phyloP scores from a whole-genome alignment of 139 green algal species.

The Micromonas commoda region DNA sequence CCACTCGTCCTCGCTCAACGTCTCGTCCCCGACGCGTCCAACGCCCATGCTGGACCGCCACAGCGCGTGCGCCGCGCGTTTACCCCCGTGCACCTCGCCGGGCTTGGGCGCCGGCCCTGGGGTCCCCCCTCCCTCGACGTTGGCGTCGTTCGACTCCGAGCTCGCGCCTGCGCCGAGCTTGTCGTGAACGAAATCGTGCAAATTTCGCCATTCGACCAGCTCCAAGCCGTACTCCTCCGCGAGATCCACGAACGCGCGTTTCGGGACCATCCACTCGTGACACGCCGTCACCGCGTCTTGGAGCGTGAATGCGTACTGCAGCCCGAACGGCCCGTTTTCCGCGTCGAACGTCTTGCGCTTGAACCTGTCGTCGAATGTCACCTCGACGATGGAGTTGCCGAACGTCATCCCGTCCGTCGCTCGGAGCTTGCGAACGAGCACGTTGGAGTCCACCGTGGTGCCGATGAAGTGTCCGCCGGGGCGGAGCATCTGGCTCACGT shows the following conservation, averaged over 20 bases:
- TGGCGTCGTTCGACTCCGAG: neutral
- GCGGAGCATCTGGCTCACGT: conserved; percentile 34
- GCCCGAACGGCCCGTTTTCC: neutral
- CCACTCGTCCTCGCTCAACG: conserved; percentile 20
- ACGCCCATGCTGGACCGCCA: neutral
- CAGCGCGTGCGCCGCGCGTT: neutral
- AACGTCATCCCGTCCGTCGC: conserved; percentile 19
- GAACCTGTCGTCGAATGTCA: conserved; percentile 16
- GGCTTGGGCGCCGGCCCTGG: neutral
- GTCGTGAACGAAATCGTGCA: conserved; percentile 21
- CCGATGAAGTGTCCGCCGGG: conserved; percentile 41
- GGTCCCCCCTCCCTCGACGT: neutral
- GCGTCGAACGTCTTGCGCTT: conserved; percentile 9
- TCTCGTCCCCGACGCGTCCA: neutral
- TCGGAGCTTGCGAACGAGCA: conserved; percentile 42
- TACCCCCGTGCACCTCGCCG: neutral
- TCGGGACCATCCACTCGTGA: conserved; percentile 16
- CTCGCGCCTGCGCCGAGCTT: neutral
- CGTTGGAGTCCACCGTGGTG: conserved; percentile 43
- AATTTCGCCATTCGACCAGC: conserved; percentile 10
- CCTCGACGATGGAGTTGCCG: conserved; percentile 1
- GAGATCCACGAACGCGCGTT: neutral
- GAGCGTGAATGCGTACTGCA: conserved; percentile 25
- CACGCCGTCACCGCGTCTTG: conserved; percentile 16
- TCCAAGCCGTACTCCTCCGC: conserved; percentile 24